Percentiles rank a stretch among this genome's conserved stretches.
Evolutionary conservation across 179 eudicot species (phyloP).

Genomic region (Spergularia azorica): DNA sequence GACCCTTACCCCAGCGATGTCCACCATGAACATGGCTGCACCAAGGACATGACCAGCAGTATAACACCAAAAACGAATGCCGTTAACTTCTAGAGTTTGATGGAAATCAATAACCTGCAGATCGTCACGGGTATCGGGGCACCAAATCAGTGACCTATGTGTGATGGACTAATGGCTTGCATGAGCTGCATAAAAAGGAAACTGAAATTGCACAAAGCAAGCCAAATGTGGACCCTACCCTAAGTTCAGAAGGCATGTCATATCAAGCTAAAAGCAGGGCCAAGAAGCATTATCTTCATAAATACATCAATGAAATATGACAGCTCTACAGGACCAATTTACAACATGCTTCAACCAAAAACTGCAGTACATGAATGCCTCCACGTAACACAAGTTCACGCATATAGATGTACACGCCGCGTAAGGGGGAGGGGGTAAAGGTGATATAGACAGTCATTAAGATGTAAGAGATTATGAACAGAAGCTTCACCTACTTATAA

Average conservation of each 20-base stretch:
- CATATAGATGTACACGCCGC: too few species aligned
- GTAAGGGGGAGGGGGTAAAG: too few species aligned
- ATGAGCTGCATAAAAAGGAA: neutral
- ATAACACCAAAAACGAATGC: slow-evolving; percentile 97
- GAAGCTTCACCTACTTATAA: neutral
- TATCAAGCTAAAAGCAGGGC: neutral
- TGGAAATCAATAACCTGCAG: slow-evolving; percentile 93
- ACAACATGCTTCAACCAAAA: neutral
- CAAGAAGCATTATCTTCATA: neutral
- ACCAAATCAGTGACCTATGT: slow-evolving; percentile 7
- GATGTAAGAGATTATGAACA: neutral
- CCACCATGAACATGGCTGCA: slow-evolving; percentile 99
- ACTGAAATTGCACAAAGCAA: neutral
- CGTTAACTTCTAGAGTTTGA: slow-evolving; percentile 90
- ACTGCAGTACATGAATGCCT: neutral
- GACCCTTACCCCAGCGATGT: slow-evolving; percentile 90
- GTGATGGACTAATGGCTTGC: neutral
- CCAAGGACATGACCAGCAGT: slow-evolving; percentile 99
- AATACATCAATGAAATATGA: too few species aligned
- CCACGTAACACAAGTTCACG: too few species aligned
- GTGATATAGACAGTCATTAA: neutral
- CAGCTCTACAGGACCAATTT: neutral
- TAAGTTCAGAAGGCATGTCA: neutral
- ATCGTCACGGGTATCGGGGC: slow-evolving; percentile 3
- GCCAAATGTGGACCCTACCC: neutral